Evolutionary conservation across 768 basidiomycete species (phyloP).

Genomic region (Coprinellus aureogranulatus): DNA sequence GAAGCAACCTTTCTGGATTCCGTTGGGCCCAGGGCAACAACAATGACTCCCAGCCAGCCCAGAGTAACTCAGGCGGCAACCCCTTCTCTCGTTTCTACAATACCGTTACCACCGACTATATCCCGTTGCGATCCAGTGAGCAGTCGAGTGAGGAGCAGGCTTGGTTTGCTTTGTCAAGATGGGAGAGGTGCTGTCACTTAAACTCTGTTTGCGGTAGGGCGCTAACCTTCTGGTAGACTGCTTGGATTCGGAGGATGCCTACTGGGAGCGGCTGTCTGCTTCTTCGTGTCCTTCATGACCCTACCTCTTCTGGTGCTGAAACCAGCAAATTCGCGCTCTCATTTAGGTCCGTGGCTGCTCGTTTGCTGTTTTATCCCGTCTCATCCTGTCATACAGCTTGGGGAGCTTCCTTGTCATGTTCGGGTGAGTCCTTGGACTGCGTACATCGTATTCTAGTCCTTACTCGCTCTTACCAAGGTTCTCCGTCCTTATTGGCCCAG

Average conservation of each 20-base stretch:
- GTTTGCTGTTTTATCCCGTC: not conserved
- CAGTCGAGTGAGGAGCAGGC: constrained; percentile 94
- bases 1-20: constrained; percentile 76
- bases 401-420: constrained; percentile 95
- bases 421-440: constrained; percentile 52
- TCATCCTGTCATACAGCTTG: constrained; percentile 38
- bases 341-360: constrained; percentile 55
- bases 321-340: constrained; percentile 90
- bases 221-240: constrained; percentile 45
- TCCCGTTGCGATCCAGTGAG: constrained; percentile 81
- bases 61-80: constrained; percentile 41
- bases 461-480: constrained; percentile 47
- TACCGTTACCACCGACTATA: constrained; percentile 79
- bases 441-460: not conserved
- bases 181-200: constrained; percentile 68
- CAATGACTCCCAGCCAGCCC: constrained; percentile 62
- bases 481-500: constrained; percentile 82
- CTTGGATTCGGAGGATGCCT: constrained; percentile 89
- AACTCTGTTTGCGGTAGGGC: not conserved
- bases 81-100: constrained; percentile 88
- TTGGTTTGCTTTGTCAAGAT: constrained; percentile 86
- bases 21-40: constrained; percentile 76
- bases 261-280: constrained; percentile 89
- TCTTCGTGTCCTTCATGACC: constrained; percentile 86
- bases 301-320: constrained; percentile 59